Evolutionary conservation across 208 protist species (phyloP).

Genomic region (Naegleria lovaniensis): DNA sequence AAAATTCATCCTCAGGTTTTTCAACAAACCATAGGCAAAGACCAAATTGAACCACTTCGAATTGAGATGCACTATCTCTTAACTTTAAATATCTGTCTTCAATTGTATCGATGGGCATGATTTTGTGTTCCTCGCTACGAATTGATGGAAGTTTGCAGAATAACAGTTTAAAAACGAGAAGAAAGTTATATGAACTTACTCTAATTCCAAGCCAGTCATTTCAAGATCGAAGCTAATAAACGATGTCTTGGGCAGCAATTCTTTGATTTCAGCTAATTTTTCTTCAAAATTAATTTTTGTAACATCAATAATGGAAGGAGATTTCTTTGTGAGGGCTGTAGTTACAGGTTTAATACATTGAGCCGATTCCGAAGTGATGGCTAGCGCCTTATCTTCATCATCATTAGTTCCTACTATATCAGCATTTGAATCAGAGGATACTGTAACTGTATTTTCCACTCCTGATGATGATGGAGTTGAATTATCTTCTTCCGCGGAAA

Average conservation of each 20-base stretch:
- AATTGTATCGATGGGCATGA: not conserved
- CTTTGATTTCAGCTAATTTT: not conserved
- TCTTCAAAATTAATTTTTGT: slow-evolving; percentile 15
- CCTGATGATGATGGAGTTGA: too few species aligned
- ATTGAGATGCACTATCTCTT: not conserved
- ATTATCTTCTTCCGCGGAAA: too few species aligned
- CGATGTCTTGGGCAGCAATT: not conserved
- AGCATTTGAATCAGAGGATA: too few species aligned
- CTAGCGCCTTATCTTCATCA: not conserved
- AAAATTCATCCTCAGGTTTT: not conserved
- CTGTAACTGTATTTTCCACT: too few species aligned
- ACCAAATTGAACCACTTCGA: slow-evolving; percentile 17
- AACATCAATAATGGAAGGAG: not conserved
- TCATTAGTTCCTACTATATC: not conserved
- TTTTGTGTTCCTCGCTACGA: not conserved
- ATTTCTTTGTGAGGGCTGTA: not conserved
- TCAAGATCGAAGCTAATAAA: slow-evolving; percentile 15
- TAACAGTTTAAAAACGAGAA: too few species aligned
- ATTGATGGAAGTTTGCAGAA: too few species aligned
- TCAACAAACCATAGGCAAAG: slow-evolving; percentile 2
- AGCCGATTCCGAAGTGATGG: not conserved
- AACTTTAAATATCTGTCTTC: slow-evolving; percentile 17
- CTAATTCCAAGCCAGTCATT: slow-evolving; percentile 5
- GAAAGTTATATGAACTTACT: not conserved
- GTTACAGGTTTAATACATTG: too few species aligned